Base-by-base conservation (phyloP, 129 eudicot genomes). In the Apium graveolens region DNA sequence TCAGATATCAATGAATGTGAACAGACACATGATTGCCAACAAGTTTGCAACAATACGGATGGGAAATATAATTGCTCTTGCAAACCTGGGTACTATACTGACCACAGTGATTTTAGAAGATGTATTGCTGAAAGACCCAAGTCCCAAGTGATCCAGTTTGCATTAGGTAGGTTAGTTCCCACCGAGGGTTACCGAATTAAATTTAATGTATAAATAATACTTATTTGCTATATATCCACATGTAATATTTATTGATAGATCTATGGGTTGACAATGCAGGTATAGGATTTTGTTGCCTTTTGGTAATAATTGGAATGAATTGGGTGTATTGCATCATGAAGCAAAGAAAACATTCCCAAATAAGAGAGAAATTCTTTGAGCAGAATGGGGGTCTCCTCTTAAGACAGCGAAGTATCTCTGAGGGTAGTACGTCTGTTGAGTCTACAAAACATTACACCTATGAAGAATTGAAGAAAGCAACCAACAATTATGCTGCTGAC, bases 1-100 rank as follows among this genome's bases (percentile, higher is more conserved):
- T n/a, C n/a, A 86, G 93, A 86, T 73, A 89, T 86, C 14, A 26
- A 86, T 70, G 95, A 87, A 75, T 90, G 91, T 78, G 80, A 42
- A 1, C 83, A 78, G 70, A 57, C 66, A 37, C 44, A 81, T 81
- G 77, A 72, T 0, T 88, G 91, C 31, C 74, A 31, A 3, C 81
- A 71, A 53, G 48, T 39, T 0, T 91, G 97, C 69, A 71, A 1
- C 0, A 87, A 91, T 53, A 79, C 83, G 11, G 69, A 13, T 2
- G 90, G 90, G 5, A 68, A 80, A 35, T 87, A 35, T 70, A 41
- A 20, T 5, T 86, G 90, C 69, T 75, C 78, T 75, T 86, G 90
- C 38, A 80, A 78, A 0, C 42, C n/a, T 5, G 90, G 90, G 0
- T 66, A 80, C 24, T 20, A 2, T 29, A 21, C 1, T 53, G 63